Evolutionary conservation across 441 rosid genomes (phyloP).

Genomic region (Aleurites moluccanus): DNA sequence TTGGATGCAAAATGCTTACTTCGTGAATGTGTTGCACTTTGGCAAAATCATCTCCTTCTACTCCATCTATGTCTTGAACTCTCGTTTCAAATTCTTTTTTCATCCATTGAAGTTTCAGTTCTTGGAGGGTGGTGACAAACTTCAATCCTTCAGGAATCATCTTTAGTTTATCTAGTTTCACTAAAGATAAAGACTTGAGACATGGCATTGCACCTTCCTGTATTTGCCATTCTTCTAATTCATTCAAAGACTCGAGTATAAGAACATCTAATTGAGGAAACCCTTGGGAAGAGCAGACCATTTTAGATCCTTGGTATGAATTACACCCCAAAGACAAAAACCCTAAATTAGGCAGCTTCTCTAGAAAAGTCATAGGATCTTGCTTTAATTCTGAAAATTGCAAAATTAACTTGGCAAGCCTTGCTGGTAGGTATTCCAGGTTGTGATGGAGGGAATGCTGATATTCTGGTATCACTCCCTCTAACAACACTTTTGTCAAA

Average conservation of each 20-base stretch:
- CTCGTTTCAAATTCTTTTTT: no score
- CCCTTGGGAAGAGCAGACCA: slow-evolving; percentile 5
- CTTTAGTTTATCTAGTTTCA: rapidly evolving
- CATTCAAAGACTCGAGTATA: background rate
- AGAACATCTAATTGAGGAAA: slow-evolving; percentile 11
- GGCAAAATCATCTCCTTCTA: no score
- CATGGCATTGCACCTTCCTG: slow-evolving; percentile 14
- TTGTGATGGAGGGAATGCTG: background rate
- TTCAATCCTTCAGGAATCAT: background rate
- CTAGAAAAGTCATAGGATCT: slow-evolving; percentile 12
- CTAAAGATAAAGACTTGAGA: background rate
- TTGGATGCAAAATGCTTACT: no score
- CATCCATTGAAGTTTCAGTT: no score
- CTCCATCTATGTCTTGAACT: no score
- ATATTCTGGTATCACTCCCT: background rate
- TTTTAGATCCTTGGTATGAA: background rate
- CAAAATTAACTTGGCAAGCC: slow-evolving; percentile 1
- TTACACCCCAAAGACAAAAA: background rate
- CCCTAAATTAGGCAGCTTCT: slow-evolving; percentile 14
- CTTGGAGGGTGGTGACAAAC: slow-evolving; percentile 1
- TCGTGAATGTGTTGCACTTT: no score
- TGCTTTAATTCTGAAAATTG: background rate
- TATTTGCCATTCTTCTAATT: slow-evolving; percentile 3
- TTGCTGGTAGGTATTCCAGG: background rate
- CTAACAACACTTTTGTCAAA: background rate